Evolutionary conservation across 331 rosid genomes (phyloP).

Genomic region (Saraca asoca): DNA sequence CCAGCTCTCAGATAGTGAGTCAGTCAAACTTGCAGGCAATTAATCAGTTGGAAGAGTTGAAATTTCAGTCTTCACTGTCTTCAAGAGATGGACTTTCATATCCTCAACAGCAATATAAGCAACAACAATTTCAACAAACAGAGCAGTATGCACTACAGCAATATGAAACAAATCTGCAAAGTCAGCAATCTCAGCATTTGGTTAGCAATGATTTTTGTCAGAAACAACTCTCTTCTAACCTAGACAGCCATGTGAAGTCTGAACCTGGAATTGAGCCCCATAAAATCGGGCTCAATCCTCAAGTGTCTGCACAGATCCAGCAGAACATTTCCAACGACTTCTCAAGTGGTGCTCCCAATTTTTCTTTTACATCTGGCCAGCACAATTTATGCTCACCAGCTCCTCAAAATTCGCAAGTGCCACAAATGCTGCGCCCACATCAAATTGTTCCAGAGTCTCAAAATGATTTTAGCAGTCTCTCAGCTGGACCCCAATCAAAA

Average conservation of each 20-base stretch:
- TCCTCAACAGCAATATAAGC: slow-evolving; percentile 73
- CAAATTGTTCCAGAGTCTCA: slow-evolving; percentile 61
- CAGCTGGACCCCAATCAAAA: slow-evolving; percentile 66
- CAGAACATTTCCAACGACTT: slow-evolving; percentile 58
- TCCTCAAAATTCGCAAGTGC: slow-evolving; percentile 67
- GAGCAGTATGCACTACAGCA: slow-evolving; percentile 64
- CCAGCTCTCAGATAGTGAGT: slow-evolving; percentile 55
- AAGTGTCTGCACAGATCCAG: slow-evolving; percentile 61
- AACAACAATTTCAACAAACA: slow-evolving; percentile 71
- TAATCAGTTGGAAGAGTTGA: slow-evolving; percentile 73
- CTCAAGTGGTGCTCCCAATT: slow-evolving; percentile 57
- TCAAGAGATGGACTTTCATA: slow-evolving; percentile 59
- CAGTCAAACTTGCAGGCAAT: slow-evolving; percentile 68
- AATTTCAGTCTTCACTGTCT: slow-evolving; percentile 63
- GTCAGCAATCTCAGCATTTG: slow-evolving; percentile 64
- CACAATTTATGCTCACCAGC: slow-evolving; percentile 55
- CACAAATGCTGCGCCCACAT: slow-evolving; percentile 53
- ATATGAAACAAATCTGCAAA: slow-evolving; percentile 55
- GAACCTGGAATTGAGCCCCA: slow-evolving; percentile 69
- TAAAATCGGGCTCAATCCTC: slow-evolving; percentile 59
- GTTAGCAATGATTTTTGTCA: slow-evolving; percentile 60
- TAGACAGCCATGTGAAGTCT: slow-evolving; percentile 60
- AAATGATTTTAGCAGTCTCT: slow-evolving; percentile 61
- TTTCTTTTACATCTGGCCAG: slow-evolving; percentile 55
- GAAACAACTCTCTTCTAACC: slow-evolving; percentile 57